A percentile compares a stretch with the other conserved stretches of the same genome.
phyloP scores from a whole-genome alignment of 768 basidiomycete species.

The Asterophora parasitica region DNA sequence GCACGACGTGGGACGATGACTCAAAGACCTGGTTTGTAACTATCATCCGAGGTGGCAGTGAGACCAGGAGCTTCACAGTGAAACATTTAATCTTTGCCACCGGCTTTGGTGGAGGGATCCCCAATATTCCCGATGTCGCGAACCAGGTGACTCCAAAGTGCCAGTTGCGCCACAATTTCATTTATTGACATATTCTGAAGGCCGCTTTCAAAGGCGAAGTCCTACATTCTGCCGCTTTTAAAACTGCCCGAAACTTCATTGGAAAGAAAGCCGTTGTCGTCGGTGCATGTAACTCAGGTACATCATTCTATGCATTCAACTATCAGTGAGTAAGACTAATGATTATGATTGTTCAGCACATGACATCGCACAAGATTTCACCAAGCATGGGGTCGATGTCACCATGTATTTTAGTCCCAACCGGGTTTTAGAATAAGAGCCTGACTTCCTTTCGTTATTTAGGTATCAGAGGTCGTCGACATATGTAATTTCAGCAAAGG shows the following conservation, averaged over 20 bases:
- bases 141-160: conserved; percentile 28
- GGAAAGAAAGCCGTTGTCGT: conserved; percentile 68
- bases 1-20: conserved; percentile 31
- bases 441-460: neutral
- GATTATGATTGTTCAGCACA: conserved; percentile 23
- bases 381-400: conserved; percentile 27
- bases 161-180: neutral
- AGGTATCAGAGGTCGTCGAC: conserved; percentile 14
- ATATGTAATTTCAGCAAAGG: conserved; percentile 10
- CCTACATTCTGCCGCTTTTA: conserved; percentile 50
- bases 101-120: conserved; percentile 44
- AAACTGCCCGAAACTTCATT: conserved; percentile 39
- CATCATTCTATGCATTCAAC: neutral
- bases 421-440: neutral
- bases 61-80: conserved; percentile 31
- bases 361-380: conserved; percentile 36
- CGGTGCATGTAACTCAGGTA: conserved; percentile 61
- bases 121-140: conserved; percentile 40
- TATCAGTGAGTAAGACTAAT: neutral
- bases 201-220: conserved; percentile 45
- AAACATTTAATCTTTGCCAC: conserved; percentile 56
- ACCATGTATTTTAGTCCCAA: conserved; percentile 7
- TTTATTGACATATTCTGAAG: conserved; percentile 11
- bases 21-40: conserved; percentile 42
- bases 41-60: conserved; percentile 29